phyloP scores from a whole-genome alignment of 768 basidiomycete species.

The Collybia sp. region DNA sequence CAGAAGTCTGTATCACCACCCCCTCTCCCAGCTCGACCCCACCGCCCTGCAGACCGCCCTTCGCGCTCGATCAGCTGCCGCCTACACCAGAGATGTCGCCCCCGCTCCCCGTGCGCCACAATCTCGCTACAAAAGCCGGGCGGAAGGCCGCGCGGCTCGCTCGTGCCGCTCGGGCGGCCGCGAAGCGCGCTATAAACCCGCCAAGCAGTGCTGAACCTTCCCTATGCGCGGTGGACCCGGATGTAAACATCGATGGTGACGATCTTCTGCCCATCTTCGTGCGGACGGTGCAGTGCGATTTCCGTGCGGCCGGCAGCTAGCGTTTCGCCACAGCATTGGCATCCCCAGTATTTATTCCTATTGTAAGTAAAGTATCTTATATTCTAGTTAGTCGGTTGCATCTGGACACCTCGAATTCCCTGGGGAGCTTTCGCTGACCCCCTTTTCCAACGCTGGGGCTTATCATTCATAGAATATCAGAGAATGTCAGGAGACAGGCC shows the following conservation, averaged over 20 bases:
- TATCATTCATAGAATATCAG: too few species aligned
- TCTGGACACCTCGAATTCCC: too few species aligned
- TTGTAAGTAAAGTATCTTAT: not conserved
- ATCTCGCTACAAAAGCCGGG: slow-evolving; percentile 9
- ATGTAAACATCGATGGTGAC: slow-evolving; percentile 5
- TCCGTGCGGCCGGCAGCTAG: slow-evolving; percentile 9
- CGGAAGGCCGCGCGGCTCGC: slow-evolving; percentile 8
- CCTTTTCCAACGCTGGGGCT: too few species aligned
- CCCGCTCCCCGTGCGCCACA: slow-evolving; percentile 1
- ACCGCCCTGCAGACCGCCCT: not conserved
- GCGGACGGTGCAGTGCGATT: slow-evolving; percentile 14
- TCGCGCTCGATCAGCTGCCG: slow-evolving; percentile 3
- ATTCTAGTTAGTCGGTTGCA: too few species aligned
- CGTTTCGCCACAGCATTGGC: not conserved
- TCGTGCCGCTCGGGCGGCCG: not conserved
- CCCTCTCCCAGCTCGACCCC: slow-evolving; percentile 3
- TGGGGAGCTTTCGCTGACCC: too few species aligned
- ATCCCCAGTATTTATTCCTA: not conserved
- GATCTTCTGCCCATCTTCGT: slow-evolving; percentile 12
- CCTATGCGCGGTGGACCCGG: not conserved
- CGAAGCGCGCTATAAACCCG: not conserved
- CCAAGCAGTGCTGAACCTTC: not conserved
- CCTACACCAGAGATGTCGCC: slow-evolving; percentile 15
- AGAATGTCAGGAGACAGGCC: too few species aligned
- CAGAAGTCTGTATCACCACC: slow-evolving; percentile 12